Evolutionary conservation across 148 eudicot species (phyloP), one percentile per base, ranked within the genome.

Genomic region (Rhododendron mucronatum): DNA sequence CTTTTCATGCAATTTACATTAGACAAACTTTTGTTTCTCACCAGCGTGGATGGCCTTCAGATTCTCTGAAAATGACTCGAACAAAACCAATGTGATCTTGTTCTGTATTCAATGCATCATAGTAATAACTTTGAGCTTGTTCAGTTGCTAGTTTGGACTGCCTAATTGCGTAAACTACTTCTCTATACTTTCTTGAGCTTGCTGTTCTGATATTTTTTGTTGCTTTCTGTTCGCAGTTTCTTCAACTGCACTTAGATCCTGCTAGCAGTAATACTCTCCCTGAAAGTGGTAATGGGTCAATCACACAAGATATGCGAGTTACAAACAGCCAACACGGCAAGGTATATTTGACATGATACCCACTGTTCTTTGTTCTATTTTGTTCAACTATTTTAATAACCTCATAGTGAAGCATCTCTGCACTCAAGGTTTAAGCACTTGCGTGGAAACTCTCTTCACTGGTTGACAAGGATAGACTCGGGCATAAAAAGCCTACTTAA

Each of bases 301-400:
- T 96, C 86, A 86, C 92, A 75, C 99, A 96, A 87, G 93, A 88
- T 83, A 85, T 96, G 88, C 92, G 93, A 71, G 91, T 96, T 82
- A 90, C 94, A 82, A 96, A 95, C 92, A 95, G 93, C 88, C 98
- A 95, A 88, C 99, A 95, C 86, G 98, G 99, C 88, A 96, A 95
- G 99, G 99, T 96, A 92, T 77, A 41, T 8, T 9, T 37, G 13
- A 16, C 4, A 1, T 82, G 26, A 21, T 45, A 53, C 5, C 53
- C 53, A 50, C 59, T 53, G 59, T 53, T 12, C 65, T 7, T n/a
- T 39, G 2, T 48, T 30, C 63, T 51, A 12, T 51, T 3, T 28
- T 18, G 61, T 59, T 55, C 45, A 33, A 21, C 16, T 21, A 39
- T 57, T 81, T 78, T 28, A 15, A 26, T 50, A 51, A 5, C 55